These are phyloP conservation scores for Lentinula lateritia DNA, from an alignment of 768 basidiomycete species.

Conservation along the genomic window DNA sequence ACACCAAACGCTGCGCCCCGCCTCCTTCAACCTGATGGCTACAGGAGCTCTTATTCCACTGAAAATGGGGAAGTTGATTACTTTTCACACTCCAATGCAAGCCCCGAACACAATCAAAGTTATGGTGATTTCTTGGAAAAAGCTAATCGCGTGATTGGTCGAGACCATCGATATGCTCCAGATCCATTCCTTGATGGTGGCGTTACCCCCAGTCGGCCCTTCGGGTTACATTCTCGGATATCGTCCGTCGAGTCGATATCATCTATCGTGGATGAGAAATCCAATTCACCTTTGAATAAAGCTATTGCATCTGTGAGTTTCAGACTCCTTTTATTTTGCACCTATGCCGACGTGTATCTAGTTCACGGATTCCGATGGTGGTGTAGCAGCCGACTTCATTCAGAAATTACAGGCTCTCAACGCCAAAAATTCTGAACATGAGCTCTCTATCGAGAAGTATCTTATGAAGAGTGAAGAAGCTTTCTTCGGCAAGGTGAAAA, in stretches of 20 bases:
- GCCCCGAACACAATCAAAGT: constrained; percentile 19
- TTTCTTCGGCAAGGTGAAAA: constrained; percentile 88
- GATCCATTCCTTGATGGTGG: constrained; percentile 80
- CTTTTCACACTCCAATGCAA: not conserved
- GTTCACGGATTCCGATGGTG: constrained; percentile 94
- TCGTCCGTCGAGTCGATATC: constrained; percentile 62
- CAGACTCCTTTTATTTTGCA: not conserved
- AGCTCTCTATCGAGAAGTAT: constrained; percentile 89
- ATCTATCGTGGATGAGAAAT: constrained; percentile 88
- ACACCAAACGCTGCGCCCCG: not conserved
- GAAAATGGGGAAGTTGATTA: constrained; percentile 11
- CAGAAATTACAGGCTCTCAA: constrained; percentile 76
- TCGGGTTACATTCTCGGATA: constrained; percentile 71
- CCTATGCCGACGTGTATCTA: constrained; percentile 20
- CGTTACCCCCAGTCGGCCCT: constrained; percentile 34
- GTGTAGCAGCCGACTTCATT: constrained; percentile 86
- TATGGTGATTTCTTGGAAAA: constrained; percentile 81
- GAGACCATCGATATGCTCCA: constrained; percentile 69
- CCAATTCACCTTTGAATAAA: constrained; percentile 88
- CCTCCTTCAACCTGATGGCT: constrained; percentile 12
- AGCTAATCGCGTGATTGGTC: constrained; percentile 79
- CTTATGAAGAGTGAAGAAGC: constrained; percentile 88
- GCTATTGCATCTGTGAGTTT: constrained; percentile 76
- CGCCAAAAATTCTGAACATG: constrained; percentile 85
- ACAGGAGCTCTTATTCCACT: not conserved